phyloP scores from a whole-genome alignment of 2,329 filamentous ascomycete species.

The Daldinia eschscholtzii region DNA sequence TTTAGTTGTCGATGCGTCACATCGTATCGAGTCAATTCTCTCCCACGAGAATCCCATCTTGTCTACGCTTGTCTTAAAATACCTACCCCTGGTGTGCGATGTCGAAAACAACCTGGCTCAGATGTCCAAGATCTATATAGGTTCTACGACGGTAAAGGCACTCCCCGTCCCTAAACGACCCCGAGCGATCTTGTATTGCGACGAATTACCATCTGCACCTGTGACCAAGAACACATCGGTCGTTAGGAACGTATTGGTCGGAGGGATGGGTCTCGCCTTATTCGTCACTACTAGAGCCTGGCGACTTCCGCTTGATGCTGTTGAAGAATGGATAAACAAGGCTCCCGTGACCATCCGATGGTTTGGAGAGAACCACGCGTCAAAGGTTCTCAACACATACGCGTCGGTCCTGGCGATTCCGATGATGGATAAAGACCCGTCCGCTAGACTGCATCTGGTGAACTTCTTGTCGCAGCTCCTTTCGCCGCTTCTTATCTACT shows the following conservation, averaged over 20 bases:
- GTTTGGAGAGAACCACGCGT: background rate
- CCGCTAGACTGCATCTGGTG: background rate
- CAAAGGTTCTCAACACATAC: background rate
- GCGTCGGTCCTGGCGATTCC: background rate
- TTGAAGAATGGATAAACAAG: background rate
- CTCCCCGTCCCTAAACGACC: background rate
- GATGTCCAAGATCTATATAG: background rate
- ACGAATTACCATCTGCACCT: background rate
- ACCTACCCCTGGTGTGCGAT: background rate
- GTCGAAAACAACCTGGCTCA: background rate
- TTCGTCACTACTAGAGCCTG: background rate
- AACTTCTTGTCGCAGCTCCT: conserved; percentile 1
- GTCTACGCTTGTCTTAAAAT: background rate
- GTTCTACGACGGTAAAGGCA: background rate
- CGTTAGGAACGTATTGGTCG: background rate
- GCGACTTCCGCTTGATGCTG: background rate
- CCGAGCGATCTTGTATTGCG: background rate
- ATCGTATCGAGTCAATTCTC: background rate
- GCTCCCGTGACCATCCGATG: background rate
- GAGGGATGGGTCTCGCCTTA: background rate
- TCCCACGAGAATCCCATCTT: background rate
- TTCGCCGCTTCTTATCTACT: background rate
- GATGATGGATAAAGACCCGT: background rate
- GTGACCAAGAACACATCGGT: background rate
- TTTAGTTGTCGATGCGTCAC: background rate